Percentiles rank a stretch among this genome's conserved stretches.
Evolutionary conservation across 23 red algal genomes (phyloP).

Genomic region (Agarophyton chilense): DNA sequence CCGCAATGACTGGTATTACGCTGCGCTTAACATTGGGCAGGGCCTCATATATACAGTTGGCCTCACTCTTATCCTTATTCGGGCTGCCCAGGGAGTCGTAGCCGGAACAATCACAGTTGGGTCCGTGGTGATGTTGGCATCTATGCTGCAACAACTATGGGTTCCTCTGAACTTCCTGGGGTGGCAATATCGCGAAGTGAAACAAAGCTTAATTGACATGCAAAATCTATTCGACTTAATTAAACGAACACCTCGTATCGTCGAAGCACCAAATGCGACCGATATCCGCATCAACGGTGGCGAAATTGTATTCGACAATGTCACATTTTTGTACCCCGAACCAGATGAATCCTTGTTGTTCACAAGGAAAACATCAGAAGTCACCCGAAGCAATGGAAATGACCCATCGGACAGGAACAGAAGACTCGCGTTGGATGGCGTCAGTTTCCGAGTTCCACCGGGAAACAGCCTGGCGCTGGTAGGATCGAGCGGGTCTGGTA

Average conservation of each 20-base stretch:
- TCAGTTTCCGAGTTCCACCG: slow-evolving; percentile 82
- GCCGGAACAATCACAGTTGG: slow-evolving; percentile 81
- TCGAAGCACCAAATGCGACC: slow-evolving; percentile 67
- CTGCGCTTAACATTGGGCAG: slow-evolving; percentile 86
- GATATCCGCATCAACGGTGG: slow-evolving; percentile 64
- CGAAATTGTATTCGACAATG: slow-evolving; percentile 90
- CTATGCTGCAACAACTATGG: slow-evolving; percentile 95
- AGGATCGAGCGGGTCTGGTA: slow-evolving; percentile 90
- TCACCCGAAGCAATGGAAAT: not conserved
- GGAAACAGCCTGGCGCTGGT: slow-evolving; percentile 89
- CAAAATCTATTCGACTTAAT: slow-evolving; percentile 94
- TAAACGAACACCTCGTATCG: slow-evolving; percentile 40
- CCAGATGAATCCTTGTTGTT: slow-evolving; percentile 52
- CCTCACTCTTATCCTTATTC: slow-evolving; percentile 59
- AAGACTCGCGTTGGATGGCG: slow-evolving; percentile 34
- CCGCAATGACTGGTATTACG: slow-evolving; percentile 82
- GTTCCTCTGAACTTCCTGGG: slow-evolving; percentile 95
- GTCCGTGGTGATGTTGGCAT: slow-evolving; percentile 86
- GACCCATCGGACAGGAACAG: not conserved
- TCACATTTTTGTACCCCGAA: slow-evolving; percentile 88
- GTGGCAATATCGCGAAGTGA: slow-evolving; percentile 98
- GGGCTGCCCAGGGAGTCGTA: slow-evolving; percentile 67
- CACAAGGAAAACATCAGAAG: not conserved
- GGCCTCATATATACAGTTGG: slow-evolving; percentile 71
- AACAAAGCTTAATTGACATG: slow-evolving; percentile 92